phyloP scores from a whole-genome alignment of 768 basidiomycete species.

The Baorangia bicolor region DNA sequence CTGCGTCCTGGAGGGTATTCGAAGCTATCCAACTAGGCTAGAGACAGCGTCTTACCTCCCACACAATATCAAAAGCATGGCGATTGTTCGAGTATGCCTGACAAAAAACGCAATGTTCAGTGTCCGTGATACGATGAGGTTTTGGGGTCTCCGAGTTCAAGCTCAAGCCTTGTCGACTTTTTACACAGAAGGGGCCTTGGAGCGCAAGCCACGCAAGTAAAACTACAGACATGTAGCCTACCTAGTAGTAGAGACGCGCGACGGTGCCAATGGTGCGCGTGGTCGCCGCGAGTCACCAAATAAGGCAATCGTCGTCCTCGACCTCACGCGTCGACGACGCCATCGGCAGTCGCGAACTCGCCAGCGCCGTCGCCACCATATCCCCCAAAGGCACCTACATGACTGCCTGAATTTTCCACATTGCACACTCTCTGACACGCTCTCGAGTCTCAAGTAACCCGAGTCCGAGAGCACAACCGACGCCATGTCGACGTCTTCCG shows the following conservation, averaged over 20 bases:
- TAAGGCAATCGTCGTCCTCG: constrained; percentile 9
- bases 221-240: not conserved
- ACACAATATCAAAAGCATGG: constrained; percentile 45
- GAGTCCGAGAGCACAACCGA: too few relatives aligned
- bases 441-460: not conserved
- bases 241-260: too few relatives aligned
- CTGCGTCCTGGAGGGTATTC: constrained; percentile 37
- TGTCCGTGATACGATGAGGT: not conserved
- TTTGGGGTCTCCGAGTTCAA: not conserved
- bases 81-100: constrained; percentile 36
- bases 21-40: not conserved
- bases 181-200: not conserved
- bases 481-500: constrained; percentile 33
- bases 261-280: too few relatives aligned
- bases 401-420: too few relatives aligned
- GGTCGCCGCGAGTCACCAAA: constrained; percentile 1
- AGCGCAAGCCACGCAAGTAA: constrained; percentile 13
- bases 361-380: too few relatives aligned
- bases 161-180: not conserved
- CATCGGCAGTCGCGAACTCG: not conserved
- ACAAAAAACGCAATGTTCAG: constrained; percentile 39
- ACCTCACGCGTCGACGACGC: constrained; percentile 1
- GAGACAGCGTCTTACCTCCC: constrained; percentile 39
- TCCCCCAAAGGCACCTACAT: not conserved
- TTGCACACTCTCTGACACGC: too few relatives aligned